phyloP scores from a whole-genome alignment of 306 rosid species.

The Lotus japonicus region DNA sequence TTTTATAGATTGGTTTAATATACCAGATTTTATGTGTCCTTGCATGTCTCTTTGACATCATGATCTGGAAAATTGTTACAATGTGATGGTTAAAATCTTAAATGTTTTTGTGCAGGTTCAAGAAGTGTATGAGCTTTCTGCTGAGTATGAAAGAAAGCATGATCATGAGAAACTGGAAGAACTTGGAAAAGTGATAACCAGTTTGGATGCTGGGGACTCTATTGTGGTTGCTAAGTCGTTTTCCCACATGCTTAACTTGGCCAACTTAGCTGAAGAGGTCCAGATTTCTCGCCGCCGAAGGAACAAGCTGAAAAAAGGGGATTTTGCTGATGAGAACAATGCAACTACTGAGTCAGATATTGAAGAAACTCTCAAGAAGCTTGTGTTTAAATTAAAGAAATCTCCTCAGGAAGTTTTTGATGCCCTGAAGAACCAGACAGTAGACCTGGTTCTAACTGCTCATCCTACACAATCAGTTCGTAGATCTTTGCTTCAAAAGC shows the following conservation, averaged over 20 bases:
- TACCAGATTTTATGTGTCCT: neutral
- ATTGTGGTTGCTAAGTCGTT: conserved; percentile 89
- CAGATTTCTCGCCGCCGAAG: conserved; percentile 87
- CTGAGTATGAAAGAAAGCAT: conserved; percentile 87
- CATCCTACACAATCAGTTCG: conserved; percentile 98
- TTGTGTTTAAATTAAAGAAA: conserved; percentile 62
- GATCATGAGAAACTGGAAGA: conserved; percentile 80
- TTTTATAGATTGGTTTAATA: neutral
- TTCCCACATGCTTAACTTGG: conserved; percentile 96
- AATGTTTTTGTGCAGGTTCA: conserved; percentile 53
- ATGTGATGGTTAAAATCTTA: neutral
- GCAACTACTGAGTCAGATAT: conserved; percentile 96
- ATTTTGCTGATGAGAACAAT: conserved; percentile 71
- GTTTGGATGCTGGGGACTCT: conserved; percentile 95
- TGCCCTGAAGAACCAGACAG: conserved; percentile 93
- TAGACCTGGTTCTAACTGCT: conserved; percentile 94
- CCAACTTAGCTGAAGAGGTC: conserved; percentile 99
- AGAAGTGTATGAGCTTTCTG: conserved; percentile 94
- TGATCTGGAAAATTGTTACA: neutral
- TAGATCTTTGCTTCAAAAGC: conserved; percentile 97
- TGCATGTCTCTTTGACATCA: neutral
- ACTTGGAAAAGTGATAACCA: conserved; percentile 73
- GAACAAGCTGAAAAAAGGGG: conserved; percentile 90
- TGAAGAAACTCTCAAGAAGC: conserved; percentile 94
- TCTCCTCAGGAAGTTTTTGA: conserved; percentile 95